Conservation (phyloP, 805 yeast species). For the Kodamaea hsintzibuensis region DNA sequence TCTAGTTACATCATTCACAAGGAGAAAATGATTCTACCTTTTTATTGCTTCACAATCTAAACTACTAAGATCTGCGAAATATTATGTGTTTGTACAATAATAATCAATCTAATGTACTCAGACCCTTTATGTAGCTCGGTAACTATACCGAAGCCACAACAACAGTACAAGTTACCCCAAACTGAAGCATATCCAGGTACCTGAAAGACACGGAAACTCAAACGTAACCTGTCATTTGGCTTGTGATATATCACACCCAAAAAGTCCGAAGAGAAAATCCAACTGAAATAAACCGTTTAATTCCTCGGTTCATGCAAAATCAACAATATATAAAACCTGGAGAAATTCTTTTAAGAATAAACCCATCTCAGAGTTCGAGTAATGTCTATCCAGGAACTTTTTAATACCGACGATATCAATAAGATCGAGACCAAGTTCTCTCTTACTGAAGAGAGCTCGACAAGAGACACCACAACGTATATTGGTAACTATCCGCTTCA, state of each 20-base stretch:
- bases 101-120: too few species aligned
- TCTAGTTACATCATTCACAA: too few species aligned
- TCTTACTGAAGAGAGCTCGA: conserved; percentile 10
- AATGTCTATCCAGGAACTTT: conserved; percentile 7
- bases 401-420: conserved; percentile 5
- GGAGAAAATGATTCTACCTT: too few species aligned
- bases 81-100: too few species aligned
- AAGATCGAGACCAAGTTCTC: conserved; percentile 13
- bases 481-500: conserved; percentile 29
- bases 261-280: not conserved
- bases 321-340: not conserved
- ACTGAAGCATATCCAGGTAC: too few species aligned
- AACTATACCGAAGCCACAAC: too few species aligned
- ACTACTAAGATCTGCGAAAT: too few species aligned
- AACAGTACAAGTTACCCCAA: too few species aligned
- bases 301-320: not conserved
- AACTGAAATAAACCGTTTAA: not conserved
- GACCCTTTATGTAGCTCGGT: too few species aligned
- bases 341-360: not conserved
- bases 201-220: too few species aligned
- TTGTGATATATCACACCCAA: not conserved
- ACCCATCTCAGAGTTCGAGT: not conserved
- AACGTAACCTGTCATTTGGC: not conserved
- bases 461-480: conserved; percentile 15
- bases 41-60: too few species aligned